A percentile compares a stretch with the other conserved stretches of the same genome.
Conservation (phyloP, 805 yeast genomes). For the Barnettozyma wickerhamii region DNA sequence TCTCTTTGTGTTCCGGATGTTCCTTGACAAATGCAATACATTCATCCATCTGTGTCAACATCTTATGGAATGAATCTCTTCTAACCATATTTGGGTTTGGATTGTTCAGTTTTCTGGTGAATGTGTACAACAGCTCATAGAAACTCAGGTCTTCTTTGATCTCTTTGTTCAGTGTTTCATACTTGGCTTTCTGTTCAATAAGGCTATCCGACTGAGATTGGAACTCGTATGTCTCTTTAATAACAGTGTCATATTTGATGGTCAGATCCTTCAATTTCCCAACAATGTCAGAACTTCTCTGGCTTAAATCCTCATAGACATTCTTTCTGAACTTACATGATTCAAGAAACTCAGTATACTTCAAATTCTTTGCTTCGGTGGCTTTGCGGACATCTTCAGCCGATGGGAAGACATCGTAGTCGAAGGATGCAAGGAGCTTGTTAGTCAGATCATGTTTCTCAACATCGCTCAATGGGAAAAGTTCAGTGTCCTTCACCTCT, state of each 20-base stretch:
- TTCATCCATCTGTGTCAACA: conserved; percentile 56
- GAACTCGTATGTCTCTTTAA: conserved; percentile 59
- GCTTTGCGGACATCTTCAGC: conserved; percentile 34
- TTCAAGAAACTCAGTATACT: conserved; percentile 28
- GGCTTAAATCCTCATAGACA: conserved; percentile 34
- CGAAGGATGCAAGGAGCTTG: conserved; percentile 34
- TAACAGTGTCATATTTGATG: conserved; percentile 51
- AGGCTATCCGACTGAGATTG: conserved; percentile 51
- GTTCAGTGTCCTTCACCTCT: neutral
- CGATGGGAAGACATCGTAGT: conserved; percentile 37
- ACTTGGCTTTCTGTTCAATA: conserved; percentile 40
- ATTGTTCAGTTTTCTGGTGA: conserved; percentile 63
- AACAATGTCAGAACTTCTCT: conserved; percentile 42
- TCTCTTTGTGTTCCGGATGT: conserved; percentile 61
- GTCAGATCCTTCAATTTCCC: conserved; percentile 44
- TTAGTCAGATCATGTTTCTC: conserved; percentile 35
- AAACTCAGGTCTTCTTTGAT: conserved; percentile 47
- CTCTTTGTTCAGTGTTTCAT: conserved; percentile 38
- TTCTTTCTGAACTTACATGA: conserved; percentile 28
- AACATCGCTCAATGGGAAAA: conserved; percentile 26
- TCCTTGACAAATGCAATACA: conserved; percentile 58
- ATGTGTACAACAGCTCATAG: conserved; percentile 68
- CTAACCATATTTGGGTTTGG: conserved; percentile 68
- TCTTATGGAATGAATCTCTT: conserved; percentile 47
- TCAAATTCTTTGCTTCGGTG: conserved; percentile 33